Conservation (phyloP, 305 asterid species). For the Petunia hybrid region DNA sequence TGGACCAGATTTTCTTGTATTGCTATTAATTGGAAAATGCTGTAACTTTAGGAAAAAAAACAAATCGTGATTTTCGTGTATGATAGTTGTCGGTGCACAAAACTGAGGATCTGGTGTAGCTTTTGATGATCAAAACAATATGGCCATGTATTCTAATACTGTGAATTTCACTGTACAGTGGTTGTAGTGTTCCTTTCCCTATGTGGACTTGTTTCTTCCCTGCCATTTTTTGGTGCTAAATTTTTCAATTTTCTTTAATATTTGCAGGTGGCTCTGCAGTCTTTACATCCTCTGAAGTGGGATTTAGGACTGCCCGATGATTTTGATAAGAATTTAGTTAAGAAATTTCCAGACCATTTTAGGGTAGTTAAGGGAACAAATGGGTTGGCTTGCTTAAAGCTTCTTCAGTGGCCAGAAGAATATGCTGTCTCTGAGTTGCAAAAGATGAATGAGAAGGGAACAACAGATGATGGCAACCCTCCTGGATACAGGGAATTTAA, state of each 20-base stretch:
- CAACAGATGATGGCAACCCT: constrained; percentile 3
- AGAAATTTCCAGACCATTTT: constrained; percentile 66
- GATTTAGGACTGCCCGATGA: constrained; percentile 89
- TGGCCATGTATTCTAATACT: background rate
- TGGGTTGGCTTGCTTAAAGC: constrained; percentile 74
- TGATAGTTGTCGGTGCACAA: background rate
- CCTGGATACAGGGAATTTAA: constrained; percentile 61
- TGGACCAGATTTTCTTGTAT: background rate
- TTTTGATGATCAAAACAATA: background rate
- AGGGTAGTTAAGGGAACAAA: constrained; percentile 59
- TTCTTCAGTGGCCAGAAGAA: constrained; percentile 70
- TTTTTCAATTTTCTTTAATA: constrained; percentile 23
- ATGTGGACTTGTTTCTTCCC: background rate
- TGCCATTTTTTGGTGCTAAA: background rate
- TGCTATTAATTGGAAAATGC: background rate
- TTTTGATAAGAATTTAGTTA: constrained; percentile 64
- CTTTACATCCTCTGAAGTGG: constrained; percentile 80
- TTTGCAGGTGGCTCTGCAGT: constrained; percentile 67
- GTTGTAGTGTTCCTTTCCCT: background rate
- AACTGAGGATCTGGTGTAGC: background rate
- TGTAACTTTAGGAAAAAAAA: background rate
- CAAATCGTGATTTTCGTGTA: background rate
- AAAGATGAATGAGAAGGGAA: constrained; percentile 64
- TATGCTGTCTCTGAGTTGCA: constrained; percentile 71
- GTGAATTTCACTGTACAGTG: background rate